Evolutionary conservation across 192 early-diverging fungal species (phyloP).

Genomic region (Gamsiella multidivaricata): DNA sequence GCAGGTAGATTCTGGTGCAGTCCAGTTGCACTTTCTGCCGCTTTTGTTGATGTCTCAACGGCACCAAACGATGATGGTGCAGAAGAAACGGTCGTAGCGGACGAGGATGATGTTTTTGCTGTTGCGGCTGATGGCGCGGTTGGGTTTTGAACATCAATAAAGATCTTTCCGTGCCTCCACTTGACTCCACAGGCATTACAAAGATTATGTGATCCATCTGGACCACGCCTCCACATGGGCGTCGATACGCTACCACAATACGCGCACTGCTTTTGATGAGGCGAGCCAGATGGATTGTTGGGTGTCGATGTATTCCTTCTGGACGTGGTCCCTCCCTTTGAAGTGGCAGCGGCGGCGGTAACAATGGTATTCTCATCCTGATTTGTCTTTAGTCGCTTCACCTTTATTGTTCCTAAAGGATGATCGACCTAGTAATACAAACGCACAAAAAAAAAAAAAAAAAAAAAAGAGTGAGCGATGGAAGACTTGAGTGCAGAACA

Average conservation of each 20-base stretch:
- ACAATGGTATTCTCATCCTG: not conserved
- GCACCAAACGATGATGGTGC: not conserved
- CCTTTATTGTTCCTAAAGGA: too few relatives aligned
- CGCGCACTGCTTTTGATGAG: conserved; percentile 60
- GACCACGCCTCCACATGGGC: conserved; percentile 83
- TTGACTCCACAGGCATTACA: conserved; percentile 85
- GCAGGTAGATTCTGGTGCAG: conserved; percentile 6
- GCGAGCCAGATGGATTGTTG: not conserved
- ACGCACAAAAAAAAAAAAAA: too few relatives aligned
- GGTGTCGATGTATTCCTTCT: not conserved
- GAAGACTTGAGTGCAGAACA: too few relatives aligned
- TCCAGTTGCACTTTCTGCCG: conserved; percentile 29
- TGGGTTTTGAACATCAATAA: conserved; percentile 4
- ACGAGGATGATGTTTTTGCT: not conserved
- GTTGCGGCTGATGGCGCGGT: not conserved
- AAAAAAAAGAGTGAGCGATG: too few relatives aligned
- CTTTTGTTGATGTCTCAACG: conserved; percentile 11
- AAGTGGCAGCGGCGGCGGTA: too few relatives aligned
- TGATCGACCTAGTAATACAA: too few relatives aligned
- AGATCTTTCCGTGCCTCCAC: conserved; percentile 80
- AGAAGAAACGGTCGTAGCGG: not conserved
- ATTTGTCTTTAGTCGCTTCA: conserved; percentile 2
- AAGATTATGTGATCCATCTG: conserved; percentile 73
- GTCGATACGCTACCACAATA: conserved; percentile 74
- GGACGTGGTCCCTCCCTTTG: not conserved